Percentiles rank a stretch among this genome's conserved stretches.
phyloP scores from a whole-genome alignment of 2,329 filamentous ascomycete genomes.

The Graphilbum ipis-grandicollis region DNA sequence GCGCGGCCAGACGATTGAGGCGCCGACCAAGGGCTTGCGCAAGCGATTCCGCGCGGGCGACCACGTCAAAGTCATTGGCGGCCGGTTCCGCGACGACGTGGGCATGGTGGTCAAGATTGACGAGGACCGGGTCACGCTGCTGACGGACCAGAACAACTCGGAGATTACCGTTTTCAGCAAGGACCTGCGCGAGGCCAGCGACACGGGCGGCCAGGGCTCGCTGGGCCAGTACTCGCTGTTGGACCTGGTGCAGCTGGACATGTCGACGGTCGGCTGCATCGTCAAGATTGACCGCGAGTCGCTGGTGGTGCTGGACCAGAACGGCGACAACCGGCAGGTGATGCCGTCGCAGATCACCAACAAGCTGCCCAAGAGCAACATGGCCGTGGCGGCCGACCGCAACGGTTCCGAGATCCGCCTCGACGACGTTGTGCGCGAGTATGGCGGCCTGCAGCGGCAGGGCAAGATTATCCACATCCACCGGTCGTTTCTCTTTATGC shows the following conservation, averaged over 20 bases:
- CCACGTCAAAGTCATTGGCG: slow-evolving; percentile 96
- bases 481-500: slow-evolving; percentile 78
- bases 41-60: slow-evolving; percentile 90
- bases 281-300: slow-evolving; percentile 93
- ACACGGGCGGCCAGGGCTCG: slow-evolving; percentile 70
- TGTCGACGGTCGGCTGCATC: slow-evolving; percentile 80
- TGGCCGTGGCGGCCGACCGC: slow-evolving; percentile 79
- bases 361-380: slow-evolving; percentile 65
- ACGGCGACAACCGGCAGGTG: slow-evolving; percentile 63
- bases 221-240: slow-evolving; percentile 84
- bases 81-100: slow-evolving; percentile 84
- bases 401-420: slow-evolving; percentile 83
- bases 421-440: slow-evolving; percentile 86
- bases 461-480: slow-evolving; percentile 91
- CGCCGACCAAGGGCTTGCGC: slow-evolving; percentile 77
- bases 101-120: slow-evolving; percentile 92
- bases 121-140: slow-evolving; percentile 78
- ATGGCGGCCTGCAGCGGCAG: slow-evolving; percentile 65
- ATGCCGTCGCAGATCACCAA: slow-evolving; percentile 87
- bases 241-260: slow-evolving; percentile 85
- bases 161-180: slow-evolving; percentile 98
- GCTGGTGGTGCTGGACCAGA: slow-evolving; percentile 76
- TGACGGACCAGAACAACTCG: slow-evolving; percentile 82
- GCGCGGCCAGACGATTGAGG: slow-evolving; percentile 71
- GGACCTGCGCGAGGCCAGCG: slow-evolving; percentile 81